Base-by-base conservation (phyloP, 495 filamentous ascomycete species). In the Xylaria sp. region DNA sequence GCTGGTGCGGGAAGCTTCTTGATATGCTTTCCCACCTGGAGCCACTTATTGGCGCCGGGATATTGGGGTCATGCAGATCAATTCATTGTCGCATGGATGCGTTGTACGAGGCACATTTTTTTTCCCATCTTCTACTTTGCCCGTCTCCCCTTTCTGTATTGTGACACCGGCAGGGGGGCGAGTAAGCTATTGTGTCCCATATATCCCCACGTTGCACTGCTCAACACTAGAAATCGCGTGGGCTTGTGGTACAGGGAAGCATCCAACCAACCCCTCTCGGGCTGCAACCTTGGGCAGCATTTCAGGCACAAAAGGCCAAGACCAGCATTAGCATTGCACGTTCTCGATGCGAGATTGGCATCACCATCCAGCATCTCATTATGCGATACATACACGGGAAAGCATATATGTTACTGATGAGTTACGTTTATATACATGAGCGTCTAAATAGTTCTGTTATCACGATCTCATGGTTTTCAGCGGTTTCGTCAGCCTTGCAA, bases 51-150 rank as follows among this genome's bases (percentile, higher is more conserved):
- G 46, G 48, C 29, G 35, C 37, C 37, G 48, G 46, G 48, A 19
- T 46, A 15, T 50, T 44, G 43, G 66, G 26, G 33, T 29, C 52
- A 52, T 61, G 55, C 67, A 61, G 57, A 69, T 43, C 57, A 59
- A 48, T 58, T 52, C 62, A 44, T 48, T 59, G 40, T 50, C 40
- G 66, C 66, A 59, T 68, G 40, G 31, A 68, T 59, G 40, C 66
- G 66, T 59, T 68, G 66, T 68, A 68, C 65, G 65, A 67, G 52
- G 31, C 68, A 65, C 37, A 65, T 67, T 21, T 66, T 55, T n/a
- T n/a, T n/a, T n/a, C n/a, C n/a, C 35, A 63, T 64, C 57, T 19
- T 29, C 31, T 46, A 26, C 44, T 41, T 33, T 64, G 55, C 65
- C 68, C 26, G 2, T 52, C 58, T 31, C 68, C 15, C 29, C 31